These are phyloP conservation scores for Giardia muris DNA, from an alignment of 208 protist genomes.

Conservation along the genomic window DNA sequence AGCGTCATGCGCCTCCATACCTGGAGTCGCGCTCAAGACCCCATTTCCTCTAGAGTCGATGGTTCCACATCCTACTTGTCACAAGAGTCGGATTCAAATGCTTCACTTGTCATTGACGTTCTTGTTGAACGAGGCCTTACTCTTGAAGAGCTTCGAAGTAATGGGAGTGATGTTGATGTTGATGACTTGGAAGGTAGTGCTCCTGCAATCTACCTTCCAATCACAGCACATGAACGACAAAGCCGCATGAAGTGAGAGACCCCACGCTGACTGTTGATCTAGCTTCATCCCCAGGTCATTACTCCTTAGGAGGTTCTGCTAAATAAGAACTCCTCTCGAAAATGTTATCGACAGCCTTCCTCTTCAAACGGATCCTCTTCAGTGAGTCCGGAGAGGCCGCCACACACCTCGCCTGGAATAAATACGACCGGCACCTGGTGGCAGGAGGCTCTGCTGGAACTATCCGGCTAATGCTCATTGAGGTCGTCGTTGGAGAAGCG, in stretches of 20 bases:
- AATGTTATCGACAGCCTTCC: conserved; percentile 12
- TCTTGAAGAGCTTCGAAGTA: not conserved
- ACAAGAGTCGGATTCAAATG: not conserved
- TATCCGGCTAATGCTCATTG: not conserved
- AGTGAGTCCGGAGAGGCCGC: not conserved
- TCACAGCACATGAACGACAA: not conserved
- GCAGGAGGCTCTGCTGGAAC: not conserved
- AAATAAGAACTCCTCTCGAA: not conserved
- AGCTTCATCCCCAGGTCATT: not conserved
- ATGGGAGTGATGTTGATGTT: not conserved
- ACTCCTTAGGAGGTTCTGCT: no score
- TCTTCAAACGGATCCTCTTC: not conserved
- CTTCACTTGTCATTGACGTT: not conserved
- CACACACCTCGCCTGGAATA: conserved; percentile 25
- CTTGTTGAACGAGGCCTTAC: not conserved
- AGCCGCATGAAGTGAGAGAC: no score
- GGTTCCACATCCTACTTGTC: not conserved
- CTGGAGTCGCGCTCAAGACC: not conserved
- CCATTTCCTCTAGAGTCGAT: not conserved
- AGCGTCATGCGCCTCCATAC: not conserved
- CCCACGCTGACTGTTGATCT: not conserved
- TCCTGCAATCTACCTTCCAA: not conserved
- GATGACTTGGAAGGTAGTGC: not conserved
- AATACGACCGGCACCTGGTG: not conserved
- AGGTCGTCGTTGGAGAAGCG: not conserved